Base-by-base conservation (phyloP, 306 rosid species). In the Carpinus viminea region DNA sequence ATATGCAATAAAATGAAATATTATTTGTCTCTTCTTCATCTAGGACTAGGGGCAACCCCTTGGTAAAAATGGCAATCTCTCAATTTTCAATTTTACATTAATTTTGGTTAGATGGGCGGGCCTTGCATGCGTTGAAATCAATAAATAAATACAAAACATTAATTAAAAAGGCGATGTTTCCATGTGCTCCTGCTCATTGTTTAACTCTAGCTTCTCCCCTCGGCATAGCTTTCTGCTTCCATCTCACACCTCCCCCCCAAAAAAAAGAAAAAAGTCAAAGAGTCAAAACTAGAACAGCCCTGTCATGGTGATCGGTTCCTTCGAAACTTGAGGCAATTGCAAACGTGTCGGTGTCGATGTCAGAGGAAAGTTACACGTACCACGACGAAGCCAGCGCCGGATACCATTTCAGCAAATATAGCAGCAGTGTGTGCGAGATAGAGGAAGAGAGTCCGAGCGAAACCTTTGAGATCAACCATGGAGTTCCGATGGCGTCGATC, bases 391-490 rank as follows among this genome's bases (percentile, higher is more conserved):
- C 72, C 10, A n/a, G 45, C 2, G 50, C 48, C 38, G 72, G 72
- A 24, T 68, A 68, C 24, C 24, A 20, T 24, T 70, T 45, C 10
- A 52, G 34, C 70, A 26, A 34, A 52, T 52, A 50, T 54, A 73
- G 36, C 28, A 80, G 48, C 68, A 79, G 26, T 21, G 80, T 76
- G 66, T 80, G 92, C 64, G 97, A 93, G 85, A 93, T 90, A 70
- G 94, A 91, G 84, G 94, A 93, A 75, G 92, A 91, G 41, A 80
- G 51, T 16, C 26, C 82, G 0, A 3, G 57, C 28, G 41, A 78
- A 52, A 1, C 60, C 5, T 36, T 59, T 46, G 88, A 78, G 82
- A 76, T 57, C 4, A 68, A 76, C 72, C 34, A 75, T 68, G 70
- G 71, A 45, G 68, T 1, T 9, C 83, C 90, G 31, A 68, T 90